Percentiles rank a stretch among this genome's conserved stretches.
These are phyloP conservation scores for Exophiala sideris DNA, from an alignment of 2,329 filamentous ascomycete genomes.

Conservation along the genomic window DNA sequence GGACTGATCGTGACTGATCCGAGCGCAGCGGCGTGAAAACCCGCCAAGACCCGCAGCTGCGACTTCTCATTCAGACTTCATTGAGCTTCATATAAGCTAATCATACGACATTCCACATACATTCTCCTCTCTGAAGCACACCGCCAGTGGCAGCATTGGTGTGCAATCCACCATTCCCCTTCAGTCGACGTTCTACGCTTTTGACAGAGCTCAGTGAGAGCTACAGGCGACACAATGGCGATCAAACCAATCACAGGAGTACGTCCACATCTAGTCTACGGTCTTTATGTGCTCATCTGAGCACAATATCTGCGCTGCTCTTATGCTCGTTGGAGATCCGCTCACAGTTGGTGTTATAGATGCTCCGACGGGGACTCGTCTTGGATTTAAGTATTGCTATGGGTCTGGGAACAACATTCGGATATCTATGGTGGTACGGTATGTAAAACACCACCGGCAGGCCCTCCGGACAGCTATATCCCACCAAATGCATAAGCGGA, in stretches of 20 bases:
- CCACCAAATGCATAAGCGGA: background rate
- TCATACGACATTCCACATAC: background rate
- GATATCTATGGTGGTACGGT: conserved; percentile 68
- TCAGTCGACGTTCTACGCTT: background rate
- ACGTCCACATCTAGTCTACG: conserved; percentile 29
- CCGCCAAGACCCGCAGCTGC: conserved; percentile 1
- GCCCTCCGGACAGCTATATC: background rate
- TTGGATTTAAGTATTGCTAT: conserved; percentile 64
- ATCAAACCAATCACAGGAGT: conserved; percentile 48
- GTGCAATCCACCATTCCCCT: background rate
- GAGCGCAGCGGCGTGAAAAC: background rate
- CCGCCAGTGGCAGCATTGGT: too few relatives aligned
- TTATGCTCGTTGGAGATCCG: conserved; percentile 28
- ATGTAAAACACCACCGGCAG: conserved; percentile 31
- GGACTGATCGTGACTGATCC: conserved; percentile 12
- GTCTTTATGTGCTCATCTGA: conserved; percentile 1
- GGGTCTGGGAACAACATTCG: conserved; percentile 60
- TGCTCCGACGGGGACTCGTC: conserved; percentile 64
- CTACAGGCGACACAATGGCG: conserved; percentile 37
- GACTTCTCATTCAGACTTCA: conserved; percentile 12
- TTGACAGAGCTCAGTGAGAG: conserved; percentile 22
- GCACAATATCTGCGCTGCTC: background rate
- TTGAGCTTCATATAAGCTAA: conserved; percentile 13
- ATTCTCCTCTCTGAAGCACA: background rate
- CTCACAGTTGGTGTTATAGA: conserved; percentile 42